phyloP scores from a whole-genome alignment of 2,329 filamentous ascomycete genomes.

The Xylariaceae sp. region DNA sequence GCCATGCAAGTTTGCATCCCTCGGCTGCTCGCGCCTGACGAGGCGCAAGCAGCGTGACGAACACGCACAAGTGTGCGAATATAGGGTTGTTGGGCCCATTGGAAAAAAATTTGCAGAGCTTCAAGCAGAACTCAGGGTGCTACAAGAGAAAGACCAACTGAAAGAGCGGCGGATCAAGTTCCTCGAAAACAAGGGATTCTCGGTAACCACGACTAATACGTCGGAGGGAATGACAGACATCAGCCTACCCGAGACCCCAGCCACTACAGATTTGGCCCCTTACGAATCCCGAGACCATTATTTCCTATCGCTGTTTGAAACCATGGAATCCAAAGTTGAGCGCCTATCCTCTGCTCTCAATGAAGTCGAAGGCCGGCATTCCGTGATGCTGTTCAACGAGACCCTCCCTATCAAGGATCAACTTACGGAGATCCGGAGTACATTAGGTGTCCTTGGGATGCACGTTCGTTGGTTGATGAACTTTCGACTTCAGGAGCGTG shows the following conservation, averaged over 20 bases:
- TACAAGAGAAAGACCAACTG: slow-evolving; percentile 47
- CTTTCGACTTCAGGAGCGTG: slow-evolving; percentile 55
- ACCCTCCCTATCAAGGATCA: slow-evolving; percentile 67
- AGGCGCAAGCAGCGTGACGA: slow-evolving; percentile 49
- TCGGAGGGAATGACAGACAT: slow-evolving; percentile 36
- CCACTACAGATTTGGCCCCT: slow-evolving; percentile 35
- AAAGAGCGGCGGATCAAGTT: slow-evolving; percentile 51
- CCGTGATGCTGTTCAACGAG: slow-evolving; percentile 66
- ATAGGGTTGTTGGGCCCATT: slow-evolving; percentile 58
- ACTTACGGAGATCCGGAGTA: slow-evolving; percentile 64
- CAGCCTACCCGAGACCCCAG: slow-evolving; percentile 32
- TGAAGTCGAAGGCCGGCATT: slow-evolving; percentile 65
- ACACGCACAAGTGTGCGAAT: slow-evolving; percentile 57
- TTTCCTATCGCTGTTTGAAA: slow-evolving; percentile 53
- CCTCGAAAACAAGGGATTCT: slow-evolving; percentile 45
- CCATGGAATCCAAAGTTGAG: slow-evolving; percentile 62
- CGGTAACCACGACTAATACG: slow-evolving; percentile 34
- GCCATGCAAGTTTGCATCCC: slow-evolving; percentile 54
- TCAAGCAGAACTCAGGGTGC: slow-evolving; percentile 53
- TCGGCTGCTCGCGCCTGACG: slow-evolving; percentile 53
- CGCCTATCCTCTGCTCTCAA: slow-evolving; percentile 62
- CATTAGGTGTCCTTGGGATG: slow-evolving; percentile 63
- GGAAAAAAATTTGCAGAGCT: slow-evolving; percentile 54
- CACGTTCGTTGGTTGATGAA: slow-evolving; percentile 65
- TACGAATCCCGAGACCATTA: slow-evolving; percentile 52